These are phyloP conservation scores for Venturia effusa DNA, from an alignment of 2,329 filamentous ascomycete genomes.

Conservation along the genomic window DNA sequence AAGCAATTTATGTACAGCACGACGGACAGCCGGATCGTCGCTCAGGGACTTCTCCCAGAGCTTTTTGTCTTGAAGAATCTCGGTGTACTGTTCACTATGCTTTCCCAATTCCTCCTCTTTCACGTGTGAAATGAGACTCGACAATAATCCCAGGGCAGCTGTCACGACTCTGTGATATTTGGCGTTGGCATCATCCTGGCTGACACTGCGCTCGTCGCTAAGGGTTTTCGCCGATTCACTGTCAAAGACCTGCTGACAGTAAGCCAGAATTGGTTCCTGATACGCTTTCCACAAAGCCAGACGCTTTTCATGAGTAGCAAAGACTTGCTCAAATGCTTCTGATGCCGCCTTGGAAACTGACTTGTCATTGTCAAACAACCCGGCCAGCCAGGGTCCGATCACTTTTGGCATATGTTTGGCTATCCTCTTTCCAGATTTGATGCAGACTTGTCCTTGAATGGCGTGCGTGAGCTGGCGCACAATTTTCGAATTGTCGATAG, in stretches of 20 bases:
- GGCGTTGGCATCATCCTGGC: constrained; percentile 69
- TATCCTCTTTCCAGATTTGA: constrained; percentile 64
- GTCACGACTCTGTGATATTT: constrained; percentile 76
- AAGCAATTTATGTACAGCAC: constrained; percentile 46
- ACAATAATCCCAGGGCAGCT: constrained; percentile 45
- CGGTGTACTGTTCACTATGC: constrained; percentile 50
- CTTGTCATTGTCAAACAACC: constrained; percentile 76
- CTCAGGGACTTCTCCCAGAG: constrained; percentile 50
- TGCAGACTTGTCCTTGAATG: constrained; percentile 54
- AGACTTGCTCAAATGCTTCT: constrained; percentile 64
- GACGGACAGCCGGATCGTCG: constrained; percentile 46
- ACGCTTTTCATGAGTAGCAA: constrained; percentile 71
- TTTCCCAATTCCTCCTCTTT: constrained; percentile 45
- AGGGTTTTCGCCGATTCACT: constrained; percentile 71
- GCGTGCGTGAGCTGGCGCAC: constrained; percentile 80
- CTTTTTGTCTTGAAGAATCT: constrained; percentile 51
- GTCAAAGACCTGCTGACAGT: constrained; percentile 64
- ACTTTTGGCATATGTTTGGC: constrained; percentile 67
- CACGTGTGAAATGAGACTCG: constrained; percentile 39
- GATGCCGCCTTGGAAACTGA: constrained; percentile 64
- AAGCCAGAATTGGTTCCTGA: constrained; percentile 69
- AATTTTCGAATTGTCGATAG: constrained; percentile 78
- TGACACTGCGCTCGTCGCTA: constrained; percentile 81
- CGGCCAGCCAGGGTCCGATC: constrained; percentile 83
- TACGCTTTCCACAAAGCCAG: constrained; percentile 69